These are phyloP conservation scores for Thalassiosira livingstoniorum DNA, from an alignment of 352 stramenopile genomes.

Conservation along the genomic window DNA sequence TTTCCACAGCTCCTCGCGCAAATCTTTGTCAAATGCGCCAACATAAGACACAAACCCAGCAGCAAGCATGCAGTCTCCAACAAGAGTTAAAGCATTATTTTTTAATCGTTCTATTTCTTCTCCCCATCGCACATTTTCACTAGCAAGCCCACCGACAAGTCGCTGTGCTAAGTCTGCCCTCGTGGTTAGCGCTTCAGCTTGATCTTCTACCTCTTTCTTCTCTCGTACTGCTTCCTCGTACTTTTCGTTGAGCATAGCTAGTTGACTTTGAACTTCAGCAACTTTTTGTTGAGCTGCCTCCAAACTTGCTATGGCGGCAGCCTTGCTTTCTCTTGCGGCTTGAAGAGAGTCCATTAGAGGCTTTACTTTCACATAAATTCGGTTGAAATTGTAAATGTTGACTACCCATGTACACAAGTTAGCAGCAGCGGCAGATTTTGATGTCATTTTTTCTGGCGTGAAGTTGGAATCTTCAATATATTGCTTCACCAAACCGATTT, in stretches of 20 bases:
- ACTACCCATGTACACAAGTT: slow-evolving; percentile 98
- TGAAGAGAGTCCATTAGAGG: slow-evolving; percentile 97
- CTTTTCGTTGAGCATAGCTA: slow-evolving; percentile 93
- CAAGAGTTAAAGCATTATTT: slow-evolving; percentile 93
- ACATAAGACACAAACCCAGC: slow-evolving; percentile 98
- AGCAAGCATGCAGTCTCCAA: slow-evolving; percentile 96
- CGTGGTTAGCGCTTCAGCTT: slow-evolving; percentile 93
- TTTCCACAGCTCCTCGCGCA: slow-evolving; percentile 89
- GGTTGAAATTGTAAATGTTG: slow-evolving; percentile 98
- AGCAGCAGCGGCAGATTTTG: slow-evolving; percentile 95
- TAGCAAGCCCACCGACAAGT: slow-evolving; percentile 94
- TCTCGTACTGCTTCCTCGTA: slow-evolving; percentile 94
- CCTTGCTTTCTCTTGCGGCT: slow-evolving; percentile 91
- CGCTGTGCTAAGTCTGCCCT: slow-evolving; percentile 93
- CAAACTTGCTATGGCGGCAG: slow-evolving; percentile 90
- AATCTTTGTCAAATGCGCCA: slow-evolving; percentile 94
- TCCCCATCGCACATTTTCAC: slow-evolving; percentile 96
- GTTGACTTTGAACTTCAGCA: slow-evolving; percentile 91
- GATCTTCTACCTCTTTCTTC: slow-evolving; percentile 95
- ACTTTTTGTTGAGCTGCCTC: slow-evolving; percentile 92
- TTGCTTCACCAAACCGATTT: slow-evolving; percentile 92
- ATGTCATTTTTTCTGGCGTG: slow-evolving; percentile 95
- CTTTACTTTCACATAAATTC: slow-evolving; percentile 99
- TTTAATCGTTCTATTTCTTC: slow-evolving; percentile 96
- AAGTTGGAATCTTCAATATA: slow-evolving; percentile 94